Base-by-base conservation (phyloP, 139 green algal genomes). In the Chlorella sp. region DNA sequence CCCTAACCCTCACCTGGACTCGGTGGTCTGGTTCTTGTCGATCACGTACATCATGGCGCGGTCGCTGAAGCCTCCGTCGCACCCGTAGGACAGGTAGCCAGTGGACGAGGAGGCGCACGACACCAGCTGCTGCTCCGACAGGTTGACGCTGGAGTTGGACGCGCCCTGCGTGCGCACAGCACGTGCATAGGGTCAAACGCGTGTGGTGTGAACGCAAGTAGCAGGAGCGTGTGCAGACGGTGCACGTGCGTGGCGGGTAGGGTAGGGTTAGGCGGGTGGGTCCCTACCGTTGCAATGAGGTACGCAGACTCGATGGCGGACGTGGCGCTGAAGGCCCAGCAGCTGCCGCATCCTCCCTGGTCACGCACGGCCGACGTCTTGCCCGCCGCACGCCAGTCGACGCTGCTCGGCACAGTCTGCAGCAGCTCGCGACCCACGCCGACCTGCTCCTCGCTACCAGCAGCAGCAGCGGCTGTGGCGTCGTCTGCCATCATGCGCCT, bases 51-150 rank as follows among this genome's bases (percentile, higher is more conserved):
- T 70, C 22, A 70, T 70, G 31, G 65, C 20, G 14, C 20, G 20
- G 55, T 64, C 55, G 20, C 22, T 64, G 27, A 31, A 67, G 29
- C 61, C 61, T 26, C 61, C 61, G 29, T 35, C 24, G 63, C 63
- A 69, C 31, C 63, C 63, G 6, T 29, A 6, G 36, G 20, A 35
- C 22, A 6, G 29, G 32, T 31, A 72, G 26, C 30, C 36, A 35
- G 17, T 69, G 35, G 6, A 26, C 24, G 2, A 22, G 36, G 63
- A 71, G 17, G 26, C 62, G 64, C 72, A 77, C 10, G 32, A 63
- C 32, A 77, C 64, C 42, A 77, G 35, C n/a, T 72, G 49, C 49
- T 77, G 64, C 72, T 77, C 72, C 1, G 1, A 31, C 29, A 77
- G 49, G 49, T 77, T 49, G 33, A 72, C 10, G 24, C 22, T 24